A percentile compares a stretch with the other conserved stretches of the same genome.
These are phyloP conservation scores for Candida pseudoviswanathii DNA, from an alignment of 1,139 yeast genomes.

Conservation along the genomic window DNA sequence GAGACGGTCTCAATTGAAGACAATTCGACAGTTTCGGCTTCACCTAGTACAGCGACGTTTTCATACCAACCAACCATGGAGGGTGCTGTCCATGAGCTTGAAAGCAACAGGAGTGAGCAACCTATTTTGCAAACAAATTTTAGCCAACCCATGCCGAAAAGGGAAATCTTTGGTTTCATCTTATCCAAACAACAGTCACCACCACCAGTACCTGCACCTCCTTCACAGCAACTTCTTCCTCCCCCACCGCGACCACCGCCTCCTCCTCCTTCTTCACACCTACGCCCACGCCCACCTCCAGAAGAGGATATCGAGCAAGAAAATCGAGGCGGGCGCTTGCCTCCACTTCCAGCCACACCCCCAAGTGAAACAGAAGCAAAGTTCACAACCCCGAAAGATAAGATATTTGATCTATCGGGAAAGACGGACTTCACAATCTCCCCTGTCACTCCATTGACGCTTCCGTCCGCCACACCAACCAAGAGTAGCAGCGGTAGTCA, in stretches of 20 bases:
- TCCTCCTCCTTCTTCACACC: too few relatives aligned
- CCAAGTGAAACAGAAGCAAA: neutral
- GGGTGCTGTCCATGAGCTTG: neutral
- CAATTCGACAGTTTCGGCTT: neutral
- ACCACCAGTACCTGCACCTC: neutral
- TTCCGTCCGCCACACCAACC: neutral
- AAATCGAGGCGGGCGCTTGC: neutral
- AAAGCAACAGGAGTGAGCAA: neutral
- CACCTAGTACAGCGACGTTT: neutral
- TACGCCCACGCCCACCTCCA: neutral
- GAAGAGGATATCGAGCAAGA: neutral
- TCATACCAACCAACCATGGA: neutral
- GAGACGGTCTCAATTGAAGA: neutral
- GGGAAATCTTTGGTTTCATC: neutral
- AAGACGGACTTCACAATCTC: neutral
- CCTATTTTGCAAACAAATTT: neutral
- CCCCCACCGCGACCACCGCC: neutral
- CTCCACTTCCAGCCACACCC: neutral
- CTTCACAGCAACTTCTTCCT: neutral
- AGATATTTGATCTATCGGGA: neutral
- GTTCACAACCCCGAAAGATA: conserved; percentile 1
- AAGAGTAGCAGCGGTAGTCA: neutral
- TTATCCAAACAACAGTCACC: neutral
- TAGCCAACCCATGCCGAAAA: neutral
- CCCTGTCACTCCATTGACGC: conserved; percentile 1